These are phyloP conservation scores for Malassezia globosa DNA, from an alignment of 1,284 basidiomycete species.

Conservation along the genomic window DNA sequence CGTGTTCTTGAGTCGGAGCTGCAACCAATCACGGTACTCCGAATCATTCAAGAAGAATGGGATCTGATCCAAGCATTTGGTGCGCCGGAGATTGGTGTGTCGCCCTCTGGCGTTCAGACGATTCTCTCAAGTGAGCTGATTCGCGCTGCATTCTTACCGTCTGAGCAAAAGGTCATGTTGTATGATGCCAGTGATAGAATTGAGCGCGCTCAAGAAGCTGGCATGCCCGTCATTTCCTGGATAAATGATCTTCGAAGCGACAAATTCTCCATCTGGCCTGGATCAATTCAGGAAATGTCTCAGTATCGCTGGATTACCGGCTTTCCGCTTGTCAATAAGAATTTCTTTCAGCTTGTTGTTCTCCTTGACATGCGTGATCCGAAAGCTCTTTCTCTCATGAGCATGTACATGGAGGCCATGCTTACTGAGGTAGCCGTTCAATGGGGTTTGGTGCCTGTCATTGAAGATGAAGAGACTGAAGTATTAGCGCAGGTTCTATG, in stretches of 20 bases:
- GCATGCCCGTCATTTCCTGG: slow-evolving; percentile 55
- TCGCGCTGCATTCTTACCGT: slow-evolving; percentile 18
- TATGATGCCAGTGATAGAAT: slow-evolving; percentile 42
- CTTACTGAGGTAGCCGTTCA: slow-evolving; percentile 1
- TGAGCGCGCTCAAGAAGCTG: slow-evolving; percentile 14
- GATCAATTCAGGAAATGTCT: neutral
- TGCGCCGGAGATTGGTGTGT: slow-evolving; percentile 53
- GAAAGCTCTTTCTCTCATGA: slow-evolving; percentile 3
- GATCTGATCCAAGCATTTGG: slow-evolving; percentile 57
- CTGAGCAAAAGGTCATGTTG: slow-evolving; percentile 50
- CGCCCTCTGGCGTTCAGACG: slow-evolving; percentile 57
- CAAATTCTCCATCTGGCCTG: slow-evolving; percentile 50
- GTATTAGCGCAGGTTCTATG: slow-evolving; percentile 10
- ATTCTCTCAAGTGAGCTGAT: slow-evolving; percentile 51
- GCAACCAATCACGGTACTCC: slow-evolving; percentile 20
- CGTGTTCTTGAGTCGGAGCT: slow-evolving; percentile 20
- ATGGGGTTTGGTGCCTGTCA: slow-evolving; percentile 8
- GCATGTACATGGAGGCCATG: neutral
- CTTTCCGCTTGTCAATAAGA: slow-evolving; percentile 31
- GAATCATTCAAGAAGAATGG: slow-evolving; percentile 60
- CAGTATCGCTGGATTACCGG: slow-evolving; percentile 24
- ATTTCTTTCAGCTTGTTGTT: slow-evolving; percentile 40
- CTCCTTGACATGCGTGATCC: slow-evolving; percentile 29
- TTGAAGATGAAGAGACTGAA: neutral
- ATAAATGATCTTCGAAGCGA: slow-evolving; percentile 86